phyloP scores from a whole-genome alignment of 306 rosid species.

The Pyrus communis region DNA sequence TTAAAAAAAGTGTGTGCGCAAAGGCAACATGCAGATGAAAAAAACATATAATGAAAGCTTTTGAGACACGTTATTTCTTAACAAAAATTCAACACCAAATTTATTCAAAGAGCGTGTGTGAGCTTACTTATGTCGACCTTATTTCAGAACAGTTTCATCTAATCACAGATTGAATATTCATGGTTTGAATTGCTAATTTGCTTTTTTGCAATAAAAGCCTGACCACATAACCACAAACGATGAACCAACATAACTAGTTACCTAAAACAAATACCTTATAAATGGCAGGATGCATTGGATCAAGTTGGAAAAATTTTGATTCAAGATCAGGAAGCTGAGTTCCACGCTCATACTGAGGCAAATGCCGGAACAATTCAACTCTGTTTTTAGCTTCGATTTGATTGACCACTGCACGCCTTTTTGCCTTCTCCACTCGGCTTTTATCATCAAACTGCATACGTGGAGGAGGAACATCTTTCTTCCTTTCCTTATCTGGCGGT shows the following conservation, averaged over 20 bases:
- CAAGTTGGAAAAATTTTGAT: constrained; percentile 64
- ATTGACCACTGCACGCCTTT: constrained; percentile 59
- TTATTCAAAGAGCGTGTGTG: not conserved
- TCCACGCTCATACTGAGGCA: constrained; percentile 84
- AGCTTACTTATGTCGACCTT: not conserved
- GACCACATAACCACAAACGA: not conserved
- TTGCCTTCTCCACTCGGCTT: constrained; percentile 66
- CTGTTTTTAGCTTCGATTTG: constrained; percentile 76
- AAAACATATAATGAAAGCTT: not conserved
- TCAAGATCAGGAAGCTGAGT: constrained; percentile 65
- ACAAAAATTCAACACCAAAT: not conserved
- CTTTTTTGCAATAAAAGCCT: not conserved
- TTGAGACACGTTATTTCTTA: not conserved
- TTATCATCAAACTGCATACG: constrained; percentile 81
- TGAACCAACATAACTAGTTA: not conserved
- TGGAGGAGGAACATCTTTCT: constrained; percentile 75
- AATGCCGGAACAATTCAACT: constrained; percentile 79
- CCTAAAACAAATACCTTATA: constrained; percentile 50
- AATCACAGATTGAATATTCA: not conserved
- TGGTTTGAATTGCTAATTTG: not conserved
- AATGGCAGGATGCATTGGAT: constrained; percentile 70
- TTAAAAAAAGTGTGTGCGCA: not conserved
- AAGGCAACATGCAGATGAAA: not conserved
- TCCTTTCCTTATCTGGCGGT: constrained; percentile 64
- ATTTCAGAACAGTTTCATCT: not conserved